Conservation (phyloP, 352 stramenopile species). For the Vaucheria bursata region DNA sequence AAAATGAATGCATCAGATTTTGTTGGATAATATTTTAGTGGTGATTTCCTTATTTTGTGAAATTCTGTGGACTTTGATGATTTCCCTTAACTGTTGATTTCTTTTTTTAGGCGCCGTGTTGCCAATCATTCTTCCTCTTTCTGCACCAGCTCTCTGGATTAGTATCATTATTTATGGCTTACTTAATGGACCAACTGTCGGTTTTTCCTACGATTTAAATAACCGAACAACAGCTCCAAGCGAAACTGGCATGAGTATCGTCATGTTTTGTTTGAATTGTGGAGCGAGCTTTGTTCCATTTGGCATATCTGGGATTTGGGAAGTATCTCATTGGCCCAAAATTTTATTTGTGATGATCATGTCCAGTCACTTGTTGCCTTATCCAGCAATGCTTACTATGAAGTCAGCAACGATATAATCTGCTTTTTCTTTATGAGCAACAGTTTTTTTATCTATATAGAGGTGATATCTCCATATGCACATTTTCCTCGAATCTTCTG, state of each 20-base stretch:
- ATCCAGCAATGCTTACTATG: constrained; percentile 39
- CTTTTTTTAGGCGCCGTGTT: background rate
- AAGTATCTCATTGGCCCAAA: constrained; percentile 21
- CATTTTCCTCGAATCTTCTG: too few species aligned
- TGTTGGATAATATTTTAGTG: too few species aligned
- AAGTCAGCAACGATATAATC: too few species aligned
- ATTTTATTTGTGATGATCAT: constrained; percentile 38
- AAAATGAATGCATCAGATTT: too few species aligned
- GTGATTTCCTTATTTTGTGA: too few species aligned
- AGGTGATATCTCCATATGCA: too few species aligned
- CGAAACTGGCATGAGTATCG: constrained; percentile 50
- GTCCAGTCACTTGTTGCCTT: constrained; percentile 30
- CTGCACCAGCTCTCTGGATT: constrained; percentile 42
- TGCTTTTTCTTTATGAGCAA: too few species aligned
- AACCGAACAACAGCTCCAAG: constrained; percentile 48
- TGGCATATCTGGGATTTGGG: constrained; percentile 45
- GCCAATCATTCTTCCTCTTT: constrained; percentile 12
- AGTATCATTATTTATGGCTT: constrained; percentile 45
- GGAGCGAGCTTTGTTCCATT: constrained; percentile 50
- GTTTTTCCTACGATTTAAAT: constrained; percentile 51
- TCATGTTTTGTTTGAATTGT: constrained; percentile 53
- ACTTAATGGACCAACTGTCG: constrained; percentile 47
- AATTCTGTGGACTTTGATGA: too few species aligned
- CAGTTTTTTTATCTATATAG: too few species aligned
- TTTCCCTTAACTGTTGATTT: too few species aligned